Evolutionary conservation across 2,329 filamentous ascomycete genomes (phyloP), one percentile per base, ranked within the genome.

Genomic region (Colletotrichum sp.): DNA sequence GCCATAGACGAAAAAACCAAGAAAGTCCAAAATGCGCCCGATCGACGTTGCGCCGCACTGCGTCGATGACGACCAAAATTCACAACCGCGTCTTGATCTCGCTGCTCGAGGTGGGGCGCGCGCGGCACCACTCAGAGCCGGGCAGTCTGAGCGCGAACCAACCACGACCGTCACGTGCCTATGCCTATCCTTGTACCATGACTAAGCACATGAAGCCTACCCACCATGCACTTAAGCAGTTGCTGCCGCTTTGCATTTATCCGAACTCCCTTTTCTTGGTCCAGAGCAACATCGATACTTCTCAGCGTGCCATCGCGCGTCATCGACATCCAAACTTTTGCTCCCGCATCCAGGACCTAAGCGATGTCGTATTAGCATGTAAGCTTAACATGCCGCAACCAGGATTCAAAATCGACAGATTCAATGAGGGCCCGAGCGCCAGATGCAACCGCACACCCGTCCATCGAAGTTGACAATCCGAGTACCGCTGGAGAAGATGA

Each of bases 81-180:
- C 70, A 64, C 9, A 30, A 64, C 39, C 72, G 72, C 72, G 72
- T 75, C 72, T 67, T n/a, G 13, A 52, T 19, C 36, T 59, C 29
- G 15, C 19, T 36, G 6, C n/a, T 52, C 44, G n/a, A 55, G 25
- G 69, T 67, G 72, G 72, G 72, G 34, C 67, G 30, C 27, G n/a
- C n/a, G 27, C 59, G 25, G 61, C 39, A 44, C 39, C 22, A n/a
- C 4, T n/a, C 61, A 63, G 32, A 27, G 22, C 22, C 8, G 12
- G 34, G n/a, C 71, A 30, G 29, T 12, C 68, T 59, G 57, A 68
- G 74, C 65, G 74, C 65, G 71, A 69, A 69, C 57, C 29, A 16
- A 49, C 36, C 74, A 63, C 71, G 72, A 32, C 19, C 4, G 11
- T 66, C 72, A 75, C 69, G 72, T 75, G 72, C 1, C 27, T 9